phyloP scores from a whole-genome alignment of 768 basidiomycete genomes.

The Aureoboletus auriporus region DNA sequence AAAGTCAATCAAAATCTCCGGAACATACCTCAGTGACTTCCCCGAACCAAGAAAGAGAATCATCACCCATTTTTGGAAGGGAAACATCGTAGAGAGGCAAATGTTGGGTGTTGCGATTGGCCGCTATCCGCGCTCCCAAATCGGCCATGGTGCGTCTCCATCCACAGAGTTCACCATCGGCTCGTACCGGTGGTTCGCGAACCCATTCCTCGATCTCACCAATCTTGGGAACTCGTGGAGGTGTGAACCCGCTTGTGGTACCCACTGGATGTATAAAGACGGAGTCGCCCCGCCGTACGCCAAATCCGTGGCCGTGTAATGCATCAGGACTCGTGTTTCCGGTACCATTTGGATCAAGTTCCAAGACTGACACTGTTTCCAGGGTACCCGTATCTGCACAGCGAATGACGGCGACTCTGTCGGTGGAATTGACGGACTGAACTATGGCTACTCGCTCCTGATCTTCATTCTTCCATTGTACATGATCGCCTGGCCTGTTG shows the following conservation, averaged over 20 bases:
- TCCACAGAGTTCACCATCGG: constrained; percentile 52
- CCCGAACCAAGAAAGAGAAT: constrained; percentile 72
- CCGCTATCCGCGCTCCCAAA: constrained; percentile 57
- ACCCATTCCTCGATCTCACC: constrained; percentile 85
- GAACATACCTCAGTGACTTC: constrained; percentile 70
- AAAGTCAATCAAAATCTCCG: constrained; percentile 3
- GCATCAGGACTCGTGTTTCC: constrained; percentile 45
- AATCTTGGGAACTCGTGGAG: constrained; percentile 74
- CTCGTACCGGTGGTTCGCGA: constrained; percentile 48
- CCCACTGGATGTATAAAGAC: constrained; percentile 75
- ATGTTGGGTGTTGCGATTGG: constrained; percentile 37
- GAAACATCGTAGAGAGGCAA: constrained; percentile 40
- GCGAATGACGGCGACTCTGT: constrained; percentile 66
- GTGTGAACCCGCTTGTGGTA: constrained; percentile 65
- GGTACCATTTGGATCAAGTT: constrained; percentile 83
- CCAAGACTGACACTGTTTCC: constrained; percentile 77
- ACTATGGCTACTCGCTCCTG: constrained; percentile 65
- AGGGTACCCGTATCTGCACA: constrained; percentile 49
- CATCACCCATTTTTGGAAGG: constrained; percentile 37
- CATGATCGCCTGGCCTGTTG: constrained; percentile 85
- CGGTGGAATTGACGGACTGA: constrained; percentile 67
- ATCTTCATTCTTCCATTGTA: constrained; percentile 78
- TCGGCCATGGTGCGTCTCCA: constrained; percentile 73
- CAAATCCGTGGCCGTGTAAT: constrained; percentile 57
- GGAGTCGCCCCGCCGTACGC: constrained; percentile 78